Evolutionary conservation across 805 yeast species (phyloP), one percentile per base, ranked within the genome.

Genomic region (Myxozyma neglecta): DNA sequence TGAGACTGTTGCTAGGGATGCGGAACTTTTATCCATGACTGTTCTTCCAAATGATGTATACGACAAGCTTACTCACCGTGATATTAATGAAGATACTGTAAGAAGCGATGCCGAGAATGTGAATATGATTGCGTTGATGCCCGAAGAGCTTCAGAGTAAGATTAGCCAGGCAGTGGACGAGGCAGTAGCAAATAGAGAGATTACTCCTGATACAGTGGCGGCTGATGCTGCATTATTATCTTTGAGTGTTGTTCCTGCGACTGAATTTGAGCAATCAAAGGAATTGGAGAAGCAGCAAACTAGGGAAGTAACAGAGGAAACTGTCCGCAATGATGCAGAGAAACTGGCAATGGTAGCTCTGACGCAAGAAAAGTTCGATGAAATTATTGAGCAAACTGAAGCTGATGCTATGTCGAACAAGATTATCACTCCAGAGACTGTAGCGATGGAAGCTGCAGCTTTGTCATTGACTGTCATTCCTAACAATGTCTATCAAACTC

Each of bases 41-140:
- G 57, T 69, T 6, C 61, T 75, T 11, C 48, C 71, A 9, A 56
- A 66, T 35, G 68, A 61, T 13, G 71, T 66, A 24, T 66, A 69
- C 48, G 55, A 54, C 13, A 43, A 55, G 14, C 58, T 73, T 2
- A 35, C 39, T 13, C 37, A 46, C 35, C 56, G 56, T 1, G 60
- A 43, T 3, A 36, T 56, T 24, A 35, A 46, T 20, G 32, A 24
- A 4, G 53, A 56, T 11, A 4, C 53, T 1, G 53, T 56, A n/a
- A 32, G 44, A 2, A 42, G 53, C 7, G 59, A 56, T 43, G 59
- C 49, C 6, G 47, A 37, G n/a, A 39, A 10, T 3, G 47, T 55
- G 11, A 18, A 36, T 11, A 46, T 55, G 58, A 34, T 55, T 44
- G 57, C 34, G 8, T 58, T 74, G 10, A 57, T 65, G 8, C 55